phyloP scores from a whole-genome alignment of 2,329 filamentous ascomycete genomes.

The Fusarium cicatricum region DNA sequence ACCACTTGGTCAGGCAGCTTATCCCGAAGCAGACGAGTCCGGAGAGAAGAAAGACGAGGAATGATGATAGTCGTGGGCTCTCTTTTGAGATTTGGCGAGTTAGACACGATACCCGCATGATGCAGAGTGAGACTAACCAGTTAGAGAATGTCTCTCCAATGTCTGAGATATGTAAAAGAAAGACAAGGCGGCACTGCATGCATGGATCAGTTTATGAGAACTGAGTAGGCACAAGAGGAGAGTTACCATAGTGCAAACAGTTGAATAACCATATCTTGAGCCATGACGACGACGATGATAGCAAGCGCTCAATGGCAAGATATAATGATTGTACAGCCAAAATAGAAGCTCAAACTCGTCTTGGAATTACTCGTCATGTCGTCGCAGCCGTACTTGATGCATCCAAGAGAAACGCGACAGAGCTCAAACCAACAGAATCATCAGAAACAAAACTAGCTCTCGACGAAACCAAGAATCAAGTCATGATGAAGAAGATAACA shows the following conservation, averaged over 20 bases:
- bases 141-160: constrained; percentile 58
- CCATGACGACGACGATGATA: constrained; percentile 35
- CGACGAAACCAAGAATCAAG: not conserved
- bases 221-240: not conserved
- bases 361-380: constrained; percentile 22
- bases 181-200: constrained; percentile 54
- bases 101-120: constrained; percentile 1
- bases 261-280: constrained; percentile 32
- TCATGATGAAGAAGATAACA: constrained; percentile 26
- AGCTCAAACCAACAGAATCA: not conserved
- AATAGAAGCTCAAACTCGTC: constrained; percentile 13
- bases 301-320: constrained; percentile 17
- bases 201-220: not conserved
- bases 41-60: constrained; percentile 57
- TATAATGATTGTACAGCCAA: constrained; percentile 11
- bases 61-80: constrained; percentile 57
- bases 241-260: constrained; percentile 38
- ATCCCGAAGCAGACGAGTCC: constrained; percentile 52
- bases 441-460: not conserved
- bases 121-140: constrained; percentile 48
- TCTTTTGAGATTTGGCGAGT: constrained; percentile 46
- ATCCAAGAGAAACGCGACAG: not conserved
- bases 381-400: constrained; percentile 3
- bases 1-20: constrained; percentile 55
- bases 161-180: constrained; percentile 59